Evolutionary conservation across 1,284 basidiomycete genomes (phyloP).

Genomic region (Microbotryum scabiosae): DNA sequence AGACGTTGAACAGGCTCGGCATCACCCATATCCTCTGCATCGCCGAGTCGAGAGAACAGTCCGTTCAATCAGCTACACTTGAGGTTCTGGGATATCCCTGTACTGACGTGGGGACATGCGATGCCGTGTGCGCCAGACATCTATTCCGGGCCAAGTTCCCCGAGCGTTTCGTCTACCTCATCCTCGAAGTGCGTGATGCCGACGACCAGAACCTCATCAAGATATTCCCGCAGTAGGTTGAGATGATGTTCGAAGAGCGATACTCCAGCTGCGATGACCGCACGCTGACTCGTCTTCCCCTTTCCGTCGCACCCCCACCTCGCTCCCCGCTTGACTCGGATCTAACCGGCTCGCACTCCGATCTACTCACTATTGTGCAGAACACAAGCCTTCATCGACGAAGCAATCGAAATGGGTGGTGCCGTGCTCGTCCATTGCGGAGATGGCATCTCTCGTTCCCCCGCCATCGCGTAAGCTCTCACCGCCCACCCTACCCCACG

Average conservation of each 20-base stretch:
- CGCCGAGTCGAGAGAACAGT: constrained; percentile 46
- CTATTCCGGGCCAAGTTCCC: constrained; percentile 79
- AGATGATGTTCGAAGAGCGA: too few species aligned
- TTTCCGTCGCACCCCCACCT: too few species aligned
- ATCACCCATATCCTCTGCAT: constrained; percentile 65
- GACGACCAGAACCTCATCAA: constrained; percentile 45
- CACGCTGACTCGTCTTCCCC: too few species aligned
- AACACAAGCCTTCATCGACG: constrained; percentile 30
- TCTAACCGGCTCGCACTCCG: background rate
- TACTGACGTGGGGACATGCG: background rate
- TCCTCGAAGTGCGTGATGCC: constrained; percentile 78
- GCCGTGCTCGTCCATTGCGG: constrained; percentile 35
- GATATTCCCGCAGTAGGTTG: constrained; percentile 32
- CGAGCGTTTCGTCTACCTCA: constrained; percentile 67
- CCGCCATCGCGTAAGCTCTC: constrained; percentile 32
- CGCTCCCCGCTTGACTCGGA: background rate
- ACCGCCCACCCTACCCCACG: background rate
- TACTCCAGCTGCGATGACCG: too few species aligned
- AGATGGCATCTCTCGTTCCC: constrained; percentile 36
- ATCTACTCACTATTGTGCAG: constrained; percentile 5
- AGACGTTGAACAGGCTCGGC: constrained; percentile 54
- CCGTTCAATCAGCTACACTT: constrained; percentile 35
- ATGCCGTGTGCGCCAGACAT: constrained; percentile 19
- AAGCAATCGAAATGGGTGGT: constrained; percentile 21
- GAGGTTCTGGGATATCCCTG: background rate